phyloP scores from a whole-genome alignment of 768 basidiomycete genomes.

The Suillus discolor region DNA sequence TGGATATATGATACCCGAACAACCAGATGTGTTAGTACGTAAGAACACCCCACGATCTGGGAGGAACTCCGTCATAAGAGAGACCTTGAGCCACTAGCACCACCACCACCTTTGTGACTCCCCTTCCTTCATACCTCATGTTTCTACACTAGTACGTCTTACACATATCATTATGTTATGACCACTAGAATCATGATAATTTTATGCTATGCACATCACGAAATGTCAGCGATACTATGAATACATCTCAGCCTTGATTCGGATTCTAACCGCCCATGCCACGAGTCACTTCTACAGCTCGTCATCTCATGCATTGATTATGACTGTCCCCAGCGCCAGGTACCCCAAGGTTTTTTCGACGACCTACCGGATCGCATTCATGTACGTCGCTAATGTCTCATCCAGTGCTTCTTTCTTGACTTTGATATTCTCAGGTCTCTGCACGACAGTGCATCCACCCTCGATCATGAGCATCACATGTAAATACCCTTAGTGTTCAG shows the following conservation, averaged over 20 bases:
- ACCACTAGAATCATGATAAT: slow-evolving; percentile 20
- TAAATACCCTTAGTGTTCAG: too few relatives aligned
- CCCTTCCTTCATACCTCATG: neutral
- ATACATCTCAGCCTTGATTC: neutral
- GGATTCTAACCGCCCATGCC: neutral
- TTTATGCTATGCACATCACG: neutral
- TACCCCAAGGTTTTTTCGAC: too few relatives aligned
- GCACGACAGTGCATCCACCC: too few relatives aligned
- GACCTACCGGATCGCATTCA: too few relatives aligned
- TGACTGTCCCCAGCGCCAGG: too few relatives aligned
- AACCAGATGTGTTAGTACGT: slow-evolving; percentile 32
- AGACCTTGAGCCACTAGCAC: slow-evolving; percentile 9
- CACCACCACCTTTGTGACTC: neutral
- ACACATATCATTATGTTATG: slow-evolving; percentile 15
- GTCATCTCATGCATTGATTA: neutral
- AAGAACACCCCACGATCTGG: slow-evolving; percentile 54
- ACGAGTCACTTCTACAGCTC: neutral
- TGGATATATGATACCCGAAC: slow-evolving; percentile 27
- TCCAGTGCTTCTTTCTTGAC: too few relatives aligned
- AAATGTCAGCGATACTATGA: neutral
- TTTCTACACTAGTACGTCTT: slow-evolving; percentile 8
- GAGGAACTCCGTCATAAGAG: slow-evolving; percentile 33
- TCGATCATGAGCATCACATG: too few relatives aligned
- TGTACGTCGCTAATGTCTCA: too few relatives aligned
- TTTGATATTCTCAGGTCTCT: too few relatives aligned